phyloP scores from a whole-genome alignment of 2,329 filamentous ascomycete genomes.

The Sclerotinia glacialis region DNA sequence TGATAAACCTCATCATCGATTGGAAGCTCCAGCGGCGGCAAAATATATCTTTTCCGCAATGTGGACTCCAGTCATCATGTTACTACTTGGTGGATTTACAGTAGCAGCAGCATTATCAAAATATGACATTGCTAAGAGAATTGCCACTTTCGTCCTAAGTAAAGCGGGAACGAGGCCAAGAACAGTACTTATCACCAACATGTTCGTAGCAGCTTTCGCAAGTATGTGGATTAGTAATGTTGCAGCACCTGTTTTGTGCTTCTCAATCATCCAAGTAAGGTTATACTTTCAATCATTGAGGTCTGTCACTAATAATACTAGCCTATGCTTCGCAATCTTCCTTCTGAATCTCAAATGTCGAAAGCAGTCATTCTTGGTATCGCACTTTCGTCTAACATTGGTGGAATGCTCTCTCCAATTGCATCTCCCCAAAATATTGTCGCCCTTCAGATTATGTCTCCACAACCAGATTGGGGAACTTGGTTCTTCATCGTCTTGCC shows the following conservation, averaged over 20 bases:
- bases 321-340: conserved; percentile 91
- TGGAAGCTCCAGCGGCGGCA: conserved; percentile 78
- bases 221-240: conserved; percentile 99
- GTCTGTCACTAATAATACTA: conserved; percentile 40
- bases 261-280: conserved; percentile 87
- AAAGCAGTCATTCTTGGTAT: conserved; percentile 95
- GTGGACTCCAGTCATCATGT: conserved; percentile 99
- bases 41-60: conserved; percentile 87
- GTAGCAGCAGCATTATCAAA: conserved; percentile 93
- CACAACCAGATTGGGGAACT: conserved; percentile 84
- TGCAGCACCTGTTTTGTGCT: conserved; percentile 92
- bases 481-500: conserved; percentile 98
- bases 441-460: conserved; percentile 91
- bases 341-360: conserved; percentile 85
- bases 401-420: conserved; percentile 93
- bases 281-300: not conserved
- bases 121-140: conserved; percentile 95
- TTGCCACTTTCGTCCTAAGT: conserved; percentile 92
- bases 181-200: conserved; percentile 91
- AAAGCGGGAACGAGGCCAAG: conserved; percentile 90
- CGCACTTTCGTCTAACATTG: conserved; percentile 90
- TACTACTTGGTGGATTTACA: conserved; percentile 92
- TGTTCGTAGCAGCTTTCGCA: conserved; percentile 96
- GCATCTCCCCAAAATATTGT: conserved; percentile 98
- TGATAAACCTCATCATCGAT: conserved; percentile 63